Percentiles rank a stretch among this genome's conserved stretches.
Evolutionary conservation across 2,329 filamentous ascomycete genomes (phyloP).

Genomic region (Alternaria ventricosa): DNA sequence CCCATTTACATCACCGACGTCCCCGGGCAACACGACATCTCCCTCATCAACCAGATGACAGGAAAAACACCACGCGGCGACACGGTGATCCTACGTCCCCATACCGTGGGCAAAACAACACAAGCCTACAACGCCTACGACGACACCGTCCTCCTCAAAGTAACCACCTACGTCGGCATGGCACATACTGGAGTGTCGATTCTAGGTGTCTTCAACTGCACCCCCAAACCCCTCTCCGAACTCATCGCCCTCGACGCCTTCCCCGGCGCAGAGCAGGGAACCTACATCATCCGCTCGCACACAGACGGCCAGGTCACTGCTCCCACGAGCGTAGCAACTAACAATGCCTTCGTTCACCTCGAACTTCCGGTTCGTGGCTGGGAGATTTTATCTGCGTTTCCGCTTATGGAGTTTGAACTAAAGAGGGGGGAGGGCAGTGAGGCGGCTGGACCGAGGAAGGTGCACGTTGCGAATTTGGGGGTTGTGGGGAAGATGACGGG

Average conservation of each 20-base stretch:
- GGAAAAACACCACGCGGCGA: constrained; percentile 73
- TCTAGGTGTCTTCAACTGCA: constrained; percentile 85
- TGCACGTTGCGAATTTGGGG: constrained; percentile 74
- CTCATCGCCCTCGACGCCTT: constrained; percentile 75
- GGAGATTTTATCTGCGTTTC: constrained; percentile 81
- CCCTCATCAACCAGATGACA: constrained; percentile 80
- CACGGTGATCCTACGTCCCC: constrained; percentile 82
- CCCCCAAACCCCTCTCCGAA: constrained; percentile 66
- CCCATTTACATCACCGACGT: constrained; percentile 94
- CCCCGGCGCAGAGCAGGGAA: constrained; percentile 67
- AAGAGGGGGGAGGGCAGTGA: constrained; percentile 47
- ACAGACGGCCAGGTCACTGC: constrained; percentile 67
- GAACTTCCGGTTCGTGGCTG: constrained; percentile 71
- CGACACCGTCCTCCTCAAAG: constrained; percentile 74
- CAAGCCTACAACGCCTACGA: constrained; percentile 78
- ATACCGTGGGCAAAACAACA: constrained; percentile 73
- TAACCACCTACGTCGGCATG: constrained; percentile 77
- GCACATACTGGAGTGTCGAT: constrained; percentile 75
- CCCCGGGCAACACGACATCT: constrained; percentile 79
- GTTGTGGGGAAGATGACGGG: constrained; percentile 90
- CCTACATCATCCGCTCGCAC: constrained; percentile 78
- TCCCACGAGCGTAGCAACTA: constrained; percentile 55
- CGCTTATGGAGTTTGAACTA: constrained; percentile 63
- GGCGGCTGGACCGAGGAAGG: constrained; percentile 31
- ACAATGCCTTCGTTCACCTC: constrained; percentile 63